phyloP scores from a whole-genome alignment of 208 protist species.

The Endotrypanum monterogeii region DNA sequence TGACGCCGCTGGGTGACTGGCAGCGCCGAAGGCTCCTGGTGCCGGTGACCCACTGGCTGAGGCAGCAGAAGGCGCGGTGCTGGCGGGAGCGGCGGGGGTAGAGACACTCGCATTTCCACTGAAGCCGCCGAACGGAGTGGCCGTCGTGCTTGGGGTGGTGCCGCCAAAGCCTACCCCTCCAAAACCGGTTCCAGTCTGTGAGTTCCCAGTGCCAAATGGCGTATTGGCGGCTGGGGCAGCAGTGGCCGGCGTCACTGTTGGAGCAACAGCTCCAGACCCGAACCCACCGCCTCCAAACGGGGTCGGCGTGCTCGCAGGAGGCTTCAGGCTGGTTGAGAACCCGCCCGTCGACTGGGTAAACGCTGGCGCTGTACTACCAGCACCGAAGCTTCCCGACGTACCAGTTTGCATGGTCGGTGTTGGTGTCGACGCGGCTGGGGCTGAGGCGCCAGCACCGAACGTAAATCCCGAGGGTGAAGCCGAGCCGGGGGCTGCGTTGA shows the following conservation, averaged over 20 bases:
- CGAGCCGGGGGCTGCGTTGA: background rate
- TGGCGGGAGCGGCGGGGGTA: background rate
- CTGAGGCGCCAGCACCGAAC: background rate
- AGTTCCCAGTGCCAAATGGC: slow-evolving; percentile 2
- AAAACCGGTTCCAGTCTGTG: background rate
- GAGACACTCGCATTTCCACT: background rate
- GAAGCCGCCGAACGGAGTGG: slow-evolving; percentile 3
- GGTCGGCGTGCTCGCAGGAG: slow-evolving; percentile 3
- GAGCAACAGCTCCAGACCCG: slow-evolving; percentile 14
- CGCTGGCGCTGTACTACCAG: slow-evolving; percentile 1
- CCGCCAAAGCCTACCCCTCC: background rate
- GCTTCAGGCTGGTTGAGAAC: slow-evolving; percentile 14
- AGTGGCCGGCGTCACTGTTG: slow-evolving; percentile 12
- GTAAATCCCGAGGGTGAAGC: background rate
- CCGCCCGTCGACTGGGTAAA: background rate
- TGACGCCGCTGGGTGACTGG: slow-evolving; percentile 7
- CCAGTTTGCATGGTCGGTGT: background rate
- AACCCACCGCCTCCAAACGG: slow-evolving; percentile 21
- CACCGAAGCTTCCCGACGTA: slow-evolving; percentile 3
- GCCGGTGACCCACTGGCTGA: slow-evolving; percentile 8
- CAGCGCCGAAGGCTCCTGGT: background rate
- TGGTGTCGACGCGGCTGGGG: background rate
- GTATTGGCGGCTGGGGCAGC: slow-evolving; percentile 3
- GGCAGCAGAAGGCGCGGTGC: slow-evolving; percentile 3
- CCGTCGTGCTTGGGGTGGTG: background rate